Evolutionary conservation across 2,329 filamentous ascomycete species (phyloP).

Genomic region (Paracorniculantispora psalliotae): DNA sequence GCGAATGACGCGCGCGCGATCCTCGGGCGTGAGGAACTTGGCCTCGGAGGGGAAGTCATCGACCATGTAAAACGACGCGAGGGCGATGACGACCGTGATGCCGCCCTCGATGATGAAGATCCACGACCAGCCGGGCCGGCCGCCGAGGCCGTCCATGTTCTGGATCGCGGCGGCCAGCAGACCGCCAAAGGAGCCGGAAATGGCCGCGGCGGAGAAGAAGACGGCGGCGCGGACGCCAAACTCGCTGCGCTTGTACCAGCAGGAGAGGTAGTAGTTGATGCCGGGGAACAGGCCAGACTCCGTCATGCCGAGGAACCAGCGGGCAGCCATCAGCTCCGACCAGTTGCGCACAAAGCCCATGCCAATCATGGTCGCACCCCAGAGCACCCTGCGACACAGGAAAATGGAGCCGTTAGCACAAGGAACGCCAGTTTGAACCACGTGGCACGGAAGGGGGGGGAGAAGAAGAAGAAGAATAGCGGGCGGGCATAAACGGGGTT

Average conservation of each 20-base stretch:
- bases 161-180: slow-evolving; percentile 67
- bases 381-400: slow-evolving; percentile 41
- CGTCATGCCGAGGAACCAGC: slow-evolving; percentile 68
- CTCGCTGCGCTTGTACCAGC: slow-evolving; percentile 77
- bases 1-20: slow-evolving; percentile 66
- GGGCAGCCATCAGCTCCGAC: slow-evolving; percentile 60
- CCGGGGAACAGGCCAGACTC: slow-evolving; percentile 75
- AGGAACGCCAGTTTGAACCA: no score
- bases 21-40: slow-evolving; percentile 63
- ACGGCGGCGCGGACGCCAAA: slow-evolving; percentile 76
- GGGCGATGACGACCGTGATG: slow-evolving; percentile 62
- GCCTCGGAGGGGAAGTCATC: slow-evolving; percentile 78
- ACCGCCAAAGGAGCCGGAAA: slow-evolving; percentile 74
- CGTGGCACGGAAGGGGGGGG: background rate
- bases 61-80: slow-evolving; percentile 70
- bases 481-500: background rate
- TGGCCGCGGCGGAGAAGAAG: slow-evolving; percentile 77
- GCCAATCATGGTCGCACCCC: slow-evolving; percentile 65
- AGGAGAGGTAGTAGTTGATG: slow-evolving; percentile 75
- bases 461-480: no score
- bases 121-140: slow-evolving; percentile 56
- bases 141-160: slow-evolving; percentile 60
- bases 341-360: slow-evolving; percentile 64
- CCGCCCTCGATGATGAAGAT: slow-evolving; percentile 68
- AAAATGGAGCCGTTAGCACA: background rate